Percentiles rank a stretch among this genome's conserved stretches.
These are phyloP conservation scores for Hypoxylon sp. DNA, from an alignment of 2,329 filamentous ascomycete species.

Conservation along the genomic window DNA sequence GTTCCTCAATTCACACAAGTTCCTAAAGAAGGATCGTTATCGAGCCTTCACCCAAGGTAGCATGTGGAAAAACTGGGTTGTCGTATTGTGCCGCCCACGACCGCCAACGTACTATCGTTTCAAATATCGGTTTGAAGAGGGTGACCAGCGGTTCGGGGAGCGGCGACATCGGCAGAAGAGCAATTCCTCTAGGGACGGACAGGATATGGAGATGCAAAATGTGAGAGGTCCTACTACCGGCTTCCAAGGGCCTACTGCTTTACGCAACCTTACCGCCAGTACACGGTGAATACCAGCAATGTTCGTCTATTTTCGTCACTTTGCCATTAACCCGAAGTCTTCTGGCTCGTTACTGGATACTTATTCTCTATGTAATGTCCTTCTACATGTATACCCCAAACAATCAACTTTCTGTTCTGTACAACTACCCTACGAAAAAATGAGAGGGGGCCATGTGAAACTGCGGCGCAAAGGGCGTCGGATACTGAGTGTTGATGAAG, in stretches of 20 bases:
- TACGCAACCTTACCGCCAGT: constrained; percentile 53
- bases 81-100: constrained; percentile 85
- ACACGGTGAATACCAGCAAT: constrained; percentile 37
- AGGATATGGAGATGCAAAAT: constrained; percentile 80
- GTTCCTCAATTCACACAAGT: constrained; percentile 96
- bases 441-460: constrained; percentile 15
- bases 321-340: background rate
- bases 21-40: constrained; percentile 91
- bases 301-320: constrained; percentile 17
- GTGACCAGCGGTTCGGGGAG: constrained; percentile 85
- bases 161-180: constrained; percentile 66
- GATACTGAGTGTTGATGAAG: constrained; percentile 11
- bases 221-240: constrained; percentile 64
- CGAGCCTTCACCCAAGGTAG: constrained; percentile 88
- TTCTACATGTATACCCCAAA: constrained; percentile 36
- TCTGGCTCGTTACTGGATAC: constrained; percentile 18
- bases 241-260: constrained; percentile 69
- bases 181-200: constrained; percentile 67
- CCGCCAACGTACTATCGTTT: constrained; percentile 92
- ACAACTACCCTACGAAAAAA: constrained; percentile 20
- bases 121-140: constrained; percentile 81
- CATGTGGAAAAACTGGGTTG: constrained; percentile 82
- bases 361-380: constrained; percentile 32
- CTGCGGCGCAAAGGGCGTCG: background rate
- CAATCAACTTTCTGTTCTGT: constrained; percentile 29